Base-by-base conservation (phyloP, 345 rosid genomes). In the Lepidium didymum region DNA sequence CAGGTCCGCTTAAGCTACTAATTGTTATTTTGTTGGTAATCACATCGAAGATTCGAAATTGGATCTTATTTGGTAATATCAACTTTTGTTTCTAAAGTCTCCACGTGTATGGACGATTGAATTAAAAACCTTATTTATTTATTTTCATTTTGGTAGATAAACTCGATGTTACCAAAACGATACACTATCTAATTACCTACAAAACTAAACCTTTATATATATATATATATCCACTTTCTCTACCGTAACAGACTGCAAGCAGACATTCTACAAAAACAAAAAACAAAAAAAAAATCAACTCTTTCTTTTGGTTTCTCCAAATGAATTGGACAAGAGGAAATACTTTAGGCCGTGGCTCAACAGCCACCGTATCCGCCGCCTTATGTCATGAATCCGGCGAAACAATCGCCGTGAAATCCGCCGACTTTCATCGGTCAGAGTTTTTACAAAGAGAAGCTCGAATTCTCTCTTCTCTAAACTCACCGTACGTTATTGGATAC, bases 281-380 rank as follows among this genome's bases (percentile, higher is more conserved):
- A 29, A 43, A 52, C 23, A 43, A 61, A 51, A 19, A 49, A 15
- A 38, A 41, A 40, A 1, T 36, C 36, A 70, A 19, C 4, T 11
- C 16, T 49, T 47, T 49, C 10, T 45, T 51, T 11, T 18, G 27
- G 49, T 49, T 56, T 35, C 46, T 60, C 73, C 73, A 37, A 59
- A 88, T 85, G 90, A 77, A 78, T 49, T 90, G 96, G 94, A 87
- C 81, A 3, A 82, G 90, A 73, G 87, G 86, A 55, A 82, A 57
- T 57, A 41, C 62, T 21, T 54, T 90, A 54, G 97, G 97, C 80
- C 79, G 54, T 21, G 90, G 92, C 81, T 86, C 97, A 58, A 75
- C 92, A 0, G 92, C 92, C 80, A 69, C 84, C 75, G 95, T 88
- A 12, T 86, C 82, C 57, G 59, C 84, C 25, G 90, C 92, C 62